phyloP scores from a whole-genome alignment of 2,329 filamentous ascomycete genomes.

The Macrophomina tecta region DNA sequence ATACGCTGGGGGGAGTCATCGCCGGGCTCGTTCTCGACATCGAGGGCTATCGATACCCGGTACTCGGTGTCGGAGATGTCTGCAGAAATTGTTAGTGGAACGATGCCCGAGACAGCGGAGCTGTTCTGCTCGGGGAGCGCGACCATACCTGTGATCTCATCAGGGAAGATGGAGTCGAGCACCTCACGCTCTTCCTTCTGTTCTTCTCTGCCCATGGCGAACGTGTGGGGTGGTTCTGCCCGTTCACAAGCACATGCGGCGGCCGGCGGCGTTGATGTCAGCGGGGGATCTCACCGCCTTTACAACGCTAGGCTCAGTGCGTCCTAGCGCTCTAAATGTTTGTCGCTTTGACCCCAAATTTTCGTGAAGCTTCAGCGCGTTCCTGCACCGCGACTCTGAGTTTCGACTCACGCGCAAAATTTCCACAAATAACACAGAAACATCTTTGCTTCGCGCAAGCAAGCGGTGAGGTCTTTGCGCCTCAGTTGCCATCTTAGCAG shows the following conservation, averaged over 20 bases:
- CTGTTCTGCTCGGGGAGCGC: neutral
- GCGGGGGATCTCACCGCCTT: conserved; percentile 15
- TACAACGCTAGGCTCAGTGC: neutral
- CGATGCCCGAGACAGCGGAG: conserved; percentile 20
- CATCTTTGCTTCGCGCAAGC: too few relatives aligned
- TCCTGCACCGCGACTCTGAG: neutral
- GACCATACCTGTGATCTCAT: conserved; percentile 84
- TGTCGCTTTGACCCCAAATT: conserved; percentile 25
- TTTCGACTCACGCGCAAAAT: neutral
- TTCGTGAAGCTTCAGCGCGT: conserved; percentile 5
- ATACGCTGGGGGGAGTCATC: conserved; percentile 65
- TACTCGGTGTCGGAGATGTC: conserved; percentile 91
- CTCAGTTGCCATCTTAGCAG: neutral
- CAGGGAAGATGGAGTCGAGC: conserved; percentile 96
- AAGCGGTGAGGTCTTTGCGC: neutral
- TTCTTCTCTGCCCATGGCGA: conserved; percentile 70
- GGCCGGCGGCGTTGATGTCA: conserved; percentile 21
- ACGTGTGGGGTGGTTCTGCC: conserved; percentile 6
- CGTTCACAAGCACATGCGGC: neutral
- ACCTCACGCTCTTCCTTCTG: conserved; percentile 96
- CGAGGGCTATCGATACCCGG: conserved; percentile 83
- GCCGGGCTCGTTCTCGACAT: conserved; percentile 69
- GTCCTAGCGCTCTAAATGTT: conserved; percentile 1
- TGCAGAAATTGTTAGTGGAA: conserved; percentile 46
- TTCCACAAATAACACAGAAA: neutral